A percentile compares a stretch with the other conserved stretches of the same genome.
phyloP scores from a whole-genome alignment of 345 rosid species.

The Aquilaria malaccensis region DNA sequence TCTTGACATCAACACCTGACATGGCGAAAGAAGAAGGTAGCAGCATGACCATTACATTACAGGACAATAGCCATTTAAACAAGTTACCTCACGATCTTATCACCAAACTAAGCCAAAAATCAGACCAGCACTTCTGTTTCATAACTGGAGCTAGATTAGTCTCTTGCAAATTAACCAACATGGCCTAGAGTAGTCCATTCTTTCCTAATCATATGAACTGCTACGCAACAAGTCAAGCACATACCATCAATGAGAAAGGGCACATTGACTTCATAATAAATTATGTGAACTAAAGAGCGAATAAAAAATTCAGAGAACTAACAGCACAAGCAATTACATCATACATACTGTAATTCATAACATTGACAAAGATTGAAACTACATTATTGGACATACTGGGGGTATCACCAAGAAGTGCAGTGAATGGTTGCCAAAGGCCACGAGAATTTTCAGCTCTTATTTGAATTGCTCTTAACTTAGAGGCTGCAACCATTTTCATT shows the following conservation, averaged over 20 bases:
- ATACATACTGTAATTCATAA: no score
- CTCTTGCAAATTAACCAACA: no score
- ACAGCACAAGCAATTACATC: background rate
- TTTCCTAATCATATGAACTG: no score
- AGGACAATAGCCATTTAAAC: background rate
- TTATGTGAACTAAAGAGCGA: no score
- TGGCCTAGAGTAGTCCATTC: no score
- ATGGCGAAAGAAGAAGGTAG: slow-evolving; percentile 7
- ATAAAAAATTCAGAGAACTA: no score
- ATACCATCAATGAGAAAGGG: background rate
- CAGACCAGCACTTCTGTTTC: background rate
- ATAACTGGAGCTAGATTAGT: background rate
- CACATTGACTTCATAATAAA: background rate
- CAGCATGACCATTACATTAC: background rate
- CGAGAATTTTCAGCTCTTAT: slow-evolving; percentile 87
- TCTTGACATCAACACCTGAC: slow-evolving; percentile 86
- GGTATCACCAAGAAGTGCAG: slow-evolving; percentile 68
- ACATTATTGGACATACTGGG: slow-evolving; percentile 36
- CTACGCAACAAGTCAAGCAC: no score
- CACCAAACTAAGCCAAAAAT: background rate
- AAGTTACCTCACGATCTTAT: background rate
- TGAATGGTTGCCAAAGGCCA: slow-evolving; percentile 94
- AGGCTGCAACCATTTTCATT: slow-evolving; percentile 99
- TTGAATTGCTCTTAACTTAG: slow-evolving; percentile 89
- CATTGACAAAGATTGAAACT: background rate